Conservation (phyloP, 441 rosid genomes). For the Populus hybrid region DNA sequence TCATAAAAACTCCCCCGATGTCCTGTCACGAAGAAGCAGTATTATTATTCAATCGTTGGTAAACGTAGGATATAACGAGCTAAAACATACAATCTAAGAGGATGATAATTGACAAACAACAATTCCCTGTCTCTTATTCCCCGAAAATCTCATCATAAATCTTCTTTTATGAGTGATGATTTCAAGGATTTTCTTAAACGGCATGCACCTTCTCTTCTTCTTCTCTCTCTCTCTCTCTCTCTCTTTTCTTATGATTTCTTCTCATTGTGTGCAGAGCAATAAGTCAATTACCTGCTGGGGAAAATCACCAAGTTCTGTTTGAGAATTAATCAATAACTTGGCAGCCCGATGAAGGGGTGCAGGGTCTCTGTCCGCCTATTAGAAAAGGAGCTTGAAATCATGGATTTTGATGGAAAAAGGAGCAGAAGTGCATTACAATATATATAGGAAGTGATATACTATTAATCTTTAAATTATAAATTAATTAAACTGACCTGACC, state of each 20-base stretch:
- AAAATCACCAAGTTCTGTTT: slow-evolving; percentile 39
- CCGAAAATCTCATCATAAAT: too few species aligned
- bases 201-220: too few species aligned
- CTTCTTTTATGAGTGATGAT: neutral
- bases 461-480: neutral
- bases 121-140: neutral
- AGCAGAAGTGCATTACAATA: neutral
- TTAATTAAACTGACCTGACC: slow-evolving; percentile 32
- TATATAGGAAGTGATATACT: neutral
- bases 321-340: slow-evolving; percentile 45
- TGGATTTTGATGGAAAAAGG: neutral
- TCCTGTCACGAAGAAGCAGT: slow-evolving; percentile 10
- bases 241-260: neutral
- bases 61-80: neutral
- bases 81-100: neutral
- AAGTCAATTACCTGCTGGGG: slow-evolving; percentile 37
- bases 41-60: neutral
- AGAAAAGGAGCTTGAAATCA: neutral
- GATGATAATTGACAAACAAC: too few species aligned
- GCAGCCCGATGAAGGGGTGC: slow-evolving; percentile 39
- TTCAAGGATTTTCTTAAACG: too few species aligned
- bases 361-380: slow-evolving; percentile 37
- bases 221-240: too few species aligned
- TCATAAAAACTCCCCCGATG: slow-evolving; percentile 10
- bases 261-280: too few species aligned